Conservation (phyloP, 257 asterid species). For the Forsythia viridissima region DNA sequence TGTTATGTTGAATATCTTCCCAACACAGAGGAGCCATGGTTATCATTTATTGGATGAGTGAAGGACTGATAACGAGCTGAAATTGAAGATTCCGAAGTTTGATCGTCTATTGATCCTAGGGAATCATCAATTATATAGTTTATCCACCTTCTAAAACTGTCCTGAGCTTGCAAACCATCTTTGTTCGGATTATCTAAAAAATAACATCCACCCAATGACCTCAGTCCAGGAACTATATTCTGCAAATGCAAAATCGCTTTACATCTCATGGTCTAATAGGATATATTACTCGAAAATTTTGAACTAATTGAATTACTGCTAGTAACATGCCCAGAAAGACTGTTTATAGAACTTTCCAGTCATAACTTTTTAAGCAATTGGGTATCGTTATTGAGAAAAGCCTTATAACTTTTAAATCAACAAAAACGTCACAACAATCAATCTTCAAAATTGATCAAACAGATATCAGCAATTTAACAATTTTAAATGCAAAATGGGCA, state of each 20-base stretch:
- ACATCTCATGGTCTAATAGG: constrained; percentile 42
- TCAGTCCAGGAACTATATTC: constrained; percentile 38
- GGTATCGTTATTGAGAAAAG: constrained; percentile 34
- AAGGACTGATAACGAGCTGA: constrained; percentile 44
- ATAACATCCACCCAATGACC: constrained; percentile 34
- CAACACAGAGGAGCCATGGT: constrained; percentile 31
- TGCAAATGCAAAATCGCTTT: constrained; percentile 39
- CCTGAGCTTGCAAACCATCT: constrained; percentile 61
- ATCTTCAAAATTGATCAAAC: constrained; percentile 11
- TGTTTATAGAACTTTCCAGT: constrained; percentile 42
- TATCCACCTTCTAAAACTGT: constrained; percentile 71
- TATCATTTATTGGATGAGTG: constrained; percentile 33
- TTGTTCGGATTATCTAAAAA: constrained; percentile 33
- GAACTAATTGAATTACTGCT: constrained; percentile 31
- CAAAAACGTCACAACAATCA: constrained; percentile 12
- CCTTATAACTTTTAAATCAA: constrained; percentile 17
- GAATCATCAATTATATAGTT: constrained; percentile 53
- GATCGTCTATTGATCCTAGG: constrained; percentile 52
- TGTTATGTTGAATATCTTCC: constrained; percentile 59
- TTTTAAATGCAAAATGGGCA: neutral
- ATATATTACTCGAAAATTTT: constrained; percentile 31
- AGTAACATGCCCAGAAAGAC: constrained; percentile 41
- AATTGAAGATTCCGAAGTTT: constrained; percentile 45
- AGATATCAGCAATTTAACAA: constrained; percentile 3
- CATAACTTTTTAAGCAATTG: constrained; percentile 35